Conservation (phyloP, 2,329 filamentous ascomycete species). For the Claviceps digitariae region DNA sequence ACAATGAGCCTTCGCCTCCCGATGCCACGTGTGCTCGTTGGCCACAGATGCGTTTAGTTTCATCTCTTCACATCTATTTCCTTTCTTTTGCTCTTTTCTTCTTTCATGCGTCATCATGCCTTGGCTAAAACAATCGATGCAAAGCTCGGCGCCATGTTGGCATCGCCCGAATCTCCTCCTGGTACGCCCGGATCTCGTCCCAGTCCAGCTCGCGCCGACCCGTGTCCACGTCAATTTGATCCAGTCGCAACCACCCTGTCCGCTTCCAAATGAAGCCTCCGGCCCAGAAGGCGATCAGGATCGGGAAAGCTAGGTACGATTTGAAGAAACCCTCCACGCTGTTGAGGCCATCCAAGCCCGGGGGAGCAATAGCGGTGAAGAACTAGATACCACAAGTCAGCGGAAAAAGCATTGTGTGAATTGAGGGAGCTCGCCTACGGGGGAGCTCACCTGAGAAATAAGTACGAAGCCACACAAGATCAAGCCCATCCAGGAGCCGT, state of each 20-base stretch:
- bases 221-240: constrained; percentile 54
- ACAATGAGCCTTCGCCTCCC: too few relatives aligned
- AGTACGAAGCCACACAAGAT: constrained; percentile 39
- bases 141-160: constrained; percentile 8
- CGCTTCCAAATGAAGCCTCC: constrained; percentile 54
- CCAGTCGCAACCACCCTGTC: constrained; percentile 40
- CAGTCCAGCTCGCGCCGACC: constrained; percentile 53
- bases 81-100: too few relatives aligned
- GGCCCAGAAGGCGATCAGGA: constrained; percentile 42
- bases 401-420: not conserved
- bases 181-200: constrained; percentile 36
- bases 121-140: constrained; percentile 6
- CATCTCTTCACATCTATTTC: too few relatives aligned
- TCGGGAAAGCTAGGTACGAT: constrained; percentile 37
- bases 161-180: constrained; percentile 5
- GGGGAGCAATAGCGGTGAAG: constrained; percentile 33
- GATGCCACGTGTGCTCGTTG: too few relatives aligned
- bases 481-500: constrained; percentile 50
- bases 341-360: constrained; percentile 16
- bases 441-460: constrained; percentile 30
- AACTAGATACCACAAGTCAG: constrained; percentile 18
- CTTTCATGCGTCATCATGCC: not conserved
- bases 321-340: constrained; percentile 39
- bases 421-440: too few relatives aligned
- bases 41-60: too few relatives aligned